Base-by-base conservation (phyloP, 1,139 yeast species). In the Hansenula lynferdii region DNA sequence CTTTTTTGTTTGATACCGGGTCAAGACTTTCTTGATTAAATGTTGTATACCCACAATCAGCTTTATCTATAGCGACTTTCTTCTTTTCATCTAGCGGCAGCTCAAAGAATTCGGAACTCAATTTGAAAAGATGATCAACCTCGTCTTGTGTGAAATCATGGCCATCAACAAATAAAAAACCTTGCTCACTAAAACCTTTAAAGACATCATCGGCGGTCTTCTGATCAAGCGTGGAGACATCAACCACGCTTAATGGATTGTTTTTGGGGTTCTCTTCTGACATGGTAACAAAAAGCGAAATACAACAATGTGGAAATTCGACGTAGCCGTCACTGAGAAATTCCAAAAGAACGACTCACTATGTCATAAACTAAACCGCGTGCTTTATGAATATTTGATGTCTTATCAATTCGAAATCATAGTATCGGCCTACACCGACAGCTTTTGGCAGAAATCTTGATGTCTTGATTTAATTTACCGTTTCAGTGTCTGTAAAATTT, bases 101-200 rank as follows among this genome's bases (percentile, higher is more conserved):
- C 4, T 65, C 64, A 49, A 84, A 84, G 54, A 77, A 83, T 18
- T 67, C 57, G 42, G 68, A 63, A n/a, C 87, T 76, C 32, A 78
- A 48, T 10, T 53, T 58, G 50, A 84, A 83, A 31, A 78, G 59
- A 3, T 56, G 56, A 38, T 75, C 74, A 8, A 83, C 82, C 45
- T 81, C 89, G 6, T 61, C 58, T 42, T 71, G 72, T 0, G 76
- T 61, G 54, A 84, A 79, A 8, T 73, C 80, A 46, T 84, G 86
- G 8, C 92, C 90, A 50, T 82, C 85, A 7, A 84, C 66, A 50
- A 82, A 80, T 32, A 84, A 64, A 51, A 85, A 84, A 0, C 95
- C 94, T 45, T 81, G 82, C 1, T 75, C 61, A 14, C 76, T 65
- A 8, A 87, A 86, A 1, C 92, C 92, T 5, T 73, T 63, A 10